A percentile compares a stretch with the other conserved stretches of the same genome.
Conservation (phyloP, 306 rosid species). For the Rosa multiflora region DNA sequence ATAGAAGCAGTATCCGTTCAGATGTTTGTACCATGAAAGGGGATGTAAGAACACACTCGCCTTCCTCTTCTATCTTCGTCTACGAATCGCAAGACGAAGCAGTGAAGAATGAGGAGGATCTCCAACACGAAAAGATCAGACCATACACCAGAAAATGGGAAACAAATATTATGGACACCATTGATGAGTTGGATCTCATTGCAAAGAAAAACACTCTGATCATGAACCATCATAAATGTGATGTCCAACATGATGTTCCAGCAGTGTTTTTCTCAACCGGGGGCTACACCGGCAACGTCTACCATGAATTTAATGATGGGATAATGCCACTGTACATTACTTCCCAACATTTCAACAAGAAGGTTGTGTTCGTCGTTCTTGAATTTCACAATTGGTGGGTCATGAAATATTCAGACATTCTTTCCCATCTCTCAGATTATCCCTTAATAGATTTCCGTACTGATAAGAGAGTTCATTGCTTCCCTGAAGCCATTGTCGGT, state of each 20-base stretch:
- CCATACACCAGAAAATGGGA: conserved; percentile 97
- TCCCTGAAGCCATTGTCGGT: conserved; percentile 77
- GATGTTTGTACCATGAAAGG: conserved; percentile 88
- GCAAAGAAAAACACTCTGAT: conserved; percentile 37
- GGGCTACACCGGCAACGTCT: conserved; percentile 90
- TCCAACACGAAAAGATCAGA: conserved; percentile 62
- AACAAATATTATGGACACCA: conserved; percentile 59
- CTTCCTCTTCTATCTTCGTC: conserved; percentile 64
- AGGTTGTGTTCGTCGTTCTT: conserved; percentile 78
- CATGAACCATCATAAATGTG: conserved; percentile 37
- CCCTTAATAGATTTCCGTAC: conserved; percentile 46
- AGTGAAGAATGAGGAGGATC: conserved; percentile 16
- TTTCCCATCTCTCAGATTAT: conserved; percentile 68
- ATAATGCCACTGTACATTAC: conserved; percentile 76
- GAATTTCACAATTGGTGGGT: conserved; percentile 90
- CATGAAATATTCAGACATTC: conserved; percentile 69
- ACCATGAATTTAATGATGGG: conserved; percentile 95
- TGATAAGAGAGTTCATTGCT: conserved; percentile 75
- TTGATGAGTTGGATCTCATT: conserved; percentile 60
- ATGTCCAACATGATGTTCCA: conserved; percentile 73
- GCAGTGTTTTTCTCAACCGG: conserved; percentile 90
- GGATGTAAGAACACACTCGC: conserved; percentile 64
- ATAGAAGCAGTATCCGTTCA: conserved; percentile 74
- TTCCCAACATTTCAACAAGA: conserved; percentile 63
- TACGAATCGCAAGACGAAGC: conserved; percentile 38